phyloP scores from a whole-genome alignment of 345 rosid genomes.

The Gossypium bickii region DNA sequence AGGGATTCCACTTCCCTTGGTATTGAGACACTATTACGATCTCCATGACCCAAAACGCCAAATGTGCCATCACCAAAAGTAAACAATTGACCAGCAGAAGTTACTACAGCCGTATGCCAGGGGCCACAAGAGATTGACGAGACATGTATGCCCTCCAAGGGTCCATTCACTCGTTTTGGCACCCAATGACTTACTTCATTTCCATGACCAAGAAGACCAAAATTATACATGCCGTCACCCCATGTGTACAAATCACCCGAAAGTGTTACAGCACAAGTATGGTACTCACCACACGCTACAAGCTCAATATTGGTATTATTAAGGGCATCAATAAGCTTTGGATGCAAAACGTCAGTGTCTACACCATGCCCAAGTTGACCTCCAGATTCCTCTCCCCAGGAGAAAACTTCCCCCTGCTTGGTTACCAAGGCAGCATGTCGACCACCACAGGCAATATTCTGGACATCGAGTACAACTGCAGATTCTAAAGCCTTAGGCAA shows the following conservation, averaged over 20 bases:
- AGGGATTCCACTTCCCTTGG: constrained; percentile 81
- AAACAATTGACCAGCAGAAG: constrained; percentile 69
- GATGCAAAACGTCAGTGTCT: constrained; percentile 66
- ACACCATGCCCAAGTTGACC: constrained; percentile 90
- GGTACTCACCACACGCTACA: constrained; percentile 77
- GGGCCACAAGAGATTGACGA: constrained; percentile 78
- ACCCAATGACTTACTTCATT: constrained; percentile 75
- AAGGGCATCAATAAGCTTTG: constrained; percentile 64
- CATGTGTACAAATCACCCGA: constrained; percentile 79
- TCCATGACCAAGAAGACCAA: constrained; percentile 81
- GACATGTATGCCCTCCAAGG: constrained; percentile 73
- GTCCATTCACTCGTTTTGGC: constrained; percentile 71
- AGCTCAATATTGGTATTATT: constrained; percentile 57
- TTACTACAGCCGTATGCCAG: constrained; percentile 83
- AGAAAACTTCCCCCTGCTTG: constrained; percentile 72
- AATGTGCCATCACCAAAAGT: constrained; percentile 84
- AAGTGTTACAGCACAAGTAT: constrained; percentile 75
- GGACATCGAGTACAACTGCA: constrained; percentile 73
- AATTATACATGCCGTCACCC: constrained; percentile 73
- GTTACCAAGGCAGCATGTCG: constrained; percentile 69
- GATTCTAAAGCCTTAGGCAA: constrained; percentile 73
- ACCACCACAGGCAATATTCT: constrained; percentile 74
- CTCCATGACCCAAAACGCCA: constrained; percentile 79
- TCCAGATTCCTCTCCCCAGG: constrained; percentile 83
- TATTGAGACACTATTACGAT: constrained; percentile 50